Conservation (phyloP, 768 basidiomycete genomes). For the Russula sp. region DNA sequence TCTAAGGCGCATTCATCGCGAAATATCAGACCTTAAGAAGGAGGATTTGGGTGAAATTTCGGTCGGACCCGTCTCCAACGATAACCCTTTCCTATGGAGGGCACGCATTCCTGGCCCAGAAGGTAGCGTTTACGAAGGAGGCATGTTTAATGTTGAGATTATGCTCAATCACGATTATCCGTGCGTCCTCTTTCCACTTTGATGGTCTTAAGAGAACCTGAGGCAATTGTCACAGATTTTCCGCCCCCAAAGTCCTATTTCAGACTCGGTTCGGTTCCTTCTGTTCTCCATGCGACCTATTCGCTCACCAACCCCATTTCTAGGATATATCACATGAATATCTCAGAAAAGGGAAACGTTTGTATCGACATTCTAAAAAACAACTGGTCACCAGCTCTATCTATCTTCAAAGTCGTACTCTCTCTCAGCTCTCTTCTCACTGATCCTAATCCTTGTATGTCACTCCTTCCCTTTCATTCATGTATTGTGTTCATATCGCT, state of each 20-base stretch:
- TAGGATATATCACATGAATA: conserved; percentile 92
- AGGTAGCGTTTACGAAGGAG: conserved; percentile 80
- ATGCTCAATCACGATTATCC: conserved; percentile 72
- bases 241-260: conserved; percentile 74
- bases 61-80: conserved; percentile 58
- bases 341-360: conserved; percentile 71
- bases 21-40: conserved; percentile 75
- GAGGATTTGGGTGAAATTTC: conserved; percentile 76
- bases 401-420: conserved; percentile 91
- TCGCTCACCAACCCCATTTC: conserved; percentile 2
- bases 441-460: conserved; percentile 89
- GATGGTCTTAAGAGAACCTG: background rate
- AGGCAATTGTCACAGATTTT: conserved; percentile 50
- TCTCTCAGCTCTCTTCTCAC: conserved; percentile 90
- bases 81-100: conserved; percentile 69
- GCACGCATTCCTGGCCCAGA: conserved; percentile 79
- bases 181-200: conserved; percentile 42
- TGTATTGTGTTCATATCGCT: background rate
- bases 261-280: conserved; percentile 56
- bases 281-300: conserved; percentile 4
- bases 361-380: conserved; percentile 91
- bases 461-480: background rate
- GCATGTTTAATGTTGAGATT: conserved; percentile 67
- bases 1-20: conserved; percentile 78
- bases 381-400: conserved; percentile 93